Evolutionary conservation across 1,284 basidiomycete species (phyloP), one percentile per base, ranked within the genome.

Genomic region (Chalciporus sp.): DNA sequence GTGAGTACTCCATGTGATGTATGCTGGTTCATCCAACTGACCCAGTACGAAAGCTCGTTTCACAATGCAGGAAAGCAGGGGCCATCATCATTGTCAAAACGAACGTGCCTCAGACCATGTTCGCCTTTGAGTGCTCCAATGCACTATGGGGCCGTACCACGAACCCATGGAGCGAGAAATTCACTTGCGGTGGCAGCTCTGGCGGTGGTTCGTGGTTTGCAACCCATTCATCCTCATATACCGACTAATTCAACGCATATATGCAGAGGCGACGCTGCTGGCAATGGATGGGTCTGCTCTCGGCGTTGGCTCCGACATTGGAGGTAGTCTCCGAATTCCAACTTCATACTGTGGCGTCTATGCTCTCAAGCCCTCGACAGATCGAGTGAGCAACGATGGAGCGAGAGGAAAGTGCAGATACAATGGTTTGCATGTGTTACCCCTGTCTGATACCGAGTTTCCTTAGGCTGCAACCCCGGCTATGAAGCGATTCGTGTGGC

Each of bases 121-220:
- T 95, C 55, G 82, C 88, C 3, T 94, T 94, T 62, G 94, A 96
- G 70, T 93, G 92, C 65, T 72, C 70, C n/a, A 95, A 95, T 66
- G 90, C 92, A 2, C 71, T 95, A 7, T 95, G 87, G 77, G 92
- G 92, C 0, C 73, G 78, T 12, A 85, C 90, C 0, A 73, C 74
- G 29, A 93, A 94, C 65, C 92, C 93, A 0, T 85, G 85, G 72
- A 82, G 79, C 54, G 68, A 76, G 10, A 68, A 74, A 1, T 86
- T 87, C 63, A 88, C 86, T 0, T 81, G 78, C 48, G 92, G 93
- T 20, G 93, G 92, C 4, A 87, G 84, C 41, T 86, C 85, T 5
- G 92, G 92, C 8, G 92, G 92, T 43, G 67, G 67, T 71, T 52
- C n/a, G 65, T 33, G 12, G 31, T 33, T 14, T 33, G 31, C 31